Base-by-base conservation (phyloP, 768 basidiomycete genomes). In the Calocera viscosa region DNA sequence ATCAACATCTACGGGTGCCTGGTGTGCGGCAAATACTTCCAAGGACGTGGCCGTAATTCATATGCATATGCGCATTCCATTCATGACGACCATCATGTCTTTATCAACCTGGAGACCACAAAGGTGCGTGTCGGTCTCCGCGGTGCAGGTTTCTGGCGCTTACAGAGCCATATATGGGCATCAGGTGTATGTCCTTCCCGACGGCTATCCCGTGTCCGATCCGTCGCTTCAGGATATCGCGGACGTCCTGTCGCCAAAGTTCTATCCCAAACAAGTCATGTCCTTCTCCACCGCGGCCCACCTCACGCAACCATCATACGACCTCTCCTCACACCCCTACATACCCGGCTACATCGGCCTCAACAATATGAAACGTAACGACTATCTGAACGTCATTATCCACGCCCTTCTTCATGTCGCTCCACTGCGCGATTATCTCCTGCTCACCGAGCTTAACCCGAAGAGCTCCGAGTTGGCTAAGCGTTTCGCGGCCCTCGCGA, bases 1-100 rank as follows among this genome's bases (percentile, higher is more conserved):
- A 94, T 96, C 82, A 96, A 99, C 77, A 90, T 89, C 69, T 99
- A 99, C 74, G 93, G 91, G 35, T 99, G 96, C 75, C 84, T 99
- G 65, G 94, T 98, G 17, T 94, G 92, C 75, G 96, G 96, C 66
- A 98, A 96, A 79, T 99, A 97, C 76, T 98, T 96, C 74, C 95
- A 98, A 81, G 96, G 96, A 28, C 82, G 96, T 72, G 95, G 96
- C 38, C 87, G 88, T 70, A 91, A 83, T 49, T 93, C 93, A 67
- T 94, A 93, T 74, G 96, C 96, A 26, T 99, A 96, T 77, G 85
- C 93, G 17, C 96, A 99, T 78, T 90, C 94, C 53, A 94, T 99
- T 69, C 91, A 94, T 73, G 93, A 98, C 68, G 94, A 96, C 76
- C 94, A 99, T 74, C 94, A 98, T 73, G 96, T 98, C 67, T 99